A percentile compares a stretch with the other conserved stretches of the same genome.
Conservation (phyloP, 163 green algal species). For the Prototheca wickerhamii region DNA sequence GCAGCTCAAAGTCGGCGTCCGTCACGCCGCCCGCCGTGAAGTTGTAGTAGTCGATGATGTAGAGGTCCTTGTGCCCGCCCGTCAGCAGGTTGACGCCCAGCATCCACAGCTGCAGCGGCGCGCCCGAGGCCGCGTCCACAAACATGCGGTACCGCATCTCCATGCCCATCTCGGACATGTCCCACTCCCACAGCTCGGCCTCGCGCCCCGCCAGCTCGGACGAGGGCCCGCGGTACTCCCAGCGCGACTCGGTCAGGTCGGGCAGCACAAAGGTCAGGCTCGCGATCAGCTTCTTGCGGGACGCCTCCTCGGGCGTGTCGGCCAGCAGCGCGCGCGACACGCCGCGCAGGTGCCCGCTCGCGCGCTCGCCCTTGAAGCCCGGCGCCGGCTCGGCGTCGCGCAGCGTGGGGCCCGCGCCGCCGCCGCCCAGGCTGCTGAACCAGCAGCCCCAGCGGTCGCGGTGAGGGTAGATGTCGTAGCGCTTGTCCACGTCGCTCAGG, state of each 20-base stretch:
- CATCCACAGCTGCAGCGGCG: conserved; percentile 51
- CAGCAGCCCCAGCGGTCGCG: background rate
- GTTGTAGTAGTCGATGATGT: conserved; percentile 41
- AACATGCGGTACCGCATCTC: conserved; percentile 45
- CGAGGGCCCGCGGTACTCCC: conserved; percentile 27
- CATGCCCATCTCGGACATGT: conserved; percentile 16
- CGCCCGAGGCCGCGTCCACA: conserved; percentile 22
- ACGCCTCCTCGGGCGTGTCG: background rate
- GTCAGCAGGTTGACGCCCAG: conserved; percentile 52
- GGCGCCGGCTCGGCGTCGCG: background rate
- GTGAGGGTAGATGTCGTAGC: conserved; percentile 5
- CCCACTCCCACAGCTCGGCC: conserved; percentile 21
- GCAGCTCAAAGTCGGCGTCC: conserved; percentile 7
- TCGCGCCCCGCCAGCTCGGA: background rate
- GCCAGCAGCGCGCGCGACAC: background rate
- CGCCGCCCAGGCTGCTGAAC: background rate
- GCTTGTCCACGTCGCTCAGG: background rate
- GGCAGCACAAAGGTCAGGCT: conserved; percentile 38
- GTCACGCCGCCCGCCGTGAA: conserved; percentile 15
- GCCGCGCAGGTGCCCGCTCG: background rate
- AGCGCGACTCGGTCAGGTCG: conserved; percentile 30
- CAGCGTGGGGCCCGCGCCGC: background rate
- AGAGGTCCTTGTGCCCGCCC: conserved; percentile 53
- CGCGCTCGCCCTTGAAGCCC: background rate
- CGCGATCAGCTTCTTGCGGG: conserved; percentile 9